These are phyloP conservation scores for Pestalotiopsis sp. DNA, from an alignment of 2,329 filamentous ascomycete species.

Conservation along the genomic window DNA sequence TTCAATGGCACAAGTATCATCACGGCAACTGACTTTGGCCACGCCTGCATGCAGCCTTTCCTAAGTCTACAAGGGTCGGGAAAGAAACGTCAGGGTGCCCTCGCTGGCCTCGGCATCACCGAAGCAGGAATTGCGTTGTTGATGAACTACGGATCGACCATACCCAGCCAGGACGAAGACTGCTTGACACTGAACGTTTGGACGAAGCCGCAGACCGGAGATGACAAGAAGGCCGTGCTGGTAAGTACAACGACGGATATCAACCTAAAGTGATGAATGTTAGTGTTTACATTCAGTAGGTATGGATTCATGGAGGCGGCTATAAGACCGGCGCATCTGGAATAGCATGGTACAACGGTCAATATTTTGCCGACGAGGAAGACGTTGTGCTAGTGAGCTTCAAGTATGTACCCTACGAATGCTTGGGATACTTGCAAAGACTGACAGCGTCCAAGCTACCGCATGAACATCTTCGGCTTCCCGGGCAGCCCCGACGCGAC, in stretches of 20 bases:
- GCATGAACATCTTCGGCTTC: constrained; percentile 12
- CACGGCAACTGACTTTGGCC: constrained; percentile 5
- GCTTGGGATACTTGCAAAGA: not conserved
- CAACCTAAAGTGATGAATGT: not conserved
- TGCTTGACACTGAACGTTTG: constrained; percentile 42
- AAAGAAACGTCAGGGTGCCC: not conserved
- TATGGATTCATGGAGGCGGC: constrained; percentile 5
- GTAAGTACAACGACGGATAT: not conserved
- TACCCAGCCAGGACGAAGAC: constrained; percentile 12
- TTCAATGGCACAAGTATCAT: constrained; percentile 2
- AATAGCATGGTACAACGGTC: constrained; percentile 6
- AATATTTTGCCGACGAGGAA: constrained; percentile 8
- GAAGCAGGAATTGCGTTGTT: not conserved
- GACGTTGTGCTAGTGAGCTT: constrained; percentile 6
- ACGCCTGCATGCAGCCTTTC: constrained; percentile 4
- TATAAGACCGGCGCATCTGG: not conserved
- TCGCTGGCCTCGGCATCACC: not conserved
- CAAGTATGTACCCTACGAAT: not conserved
- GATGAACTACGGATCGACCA: constrained; percentile 8
- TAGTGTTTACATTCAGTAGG: not conserved
- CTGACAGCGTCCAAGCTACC: constrained; percentile 1
- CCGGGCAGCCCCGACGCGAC: constrained; percentile 36
- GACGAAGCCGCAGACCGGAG: constrained; percentile 20
- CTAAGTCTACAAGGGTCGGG: constrained; percentile 1
- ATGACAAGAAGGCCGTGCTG: constrained; percentile 5